Conservation (phyloP, 1,284 basidiomycete species). For the Trichosporon sp. region DNA sequence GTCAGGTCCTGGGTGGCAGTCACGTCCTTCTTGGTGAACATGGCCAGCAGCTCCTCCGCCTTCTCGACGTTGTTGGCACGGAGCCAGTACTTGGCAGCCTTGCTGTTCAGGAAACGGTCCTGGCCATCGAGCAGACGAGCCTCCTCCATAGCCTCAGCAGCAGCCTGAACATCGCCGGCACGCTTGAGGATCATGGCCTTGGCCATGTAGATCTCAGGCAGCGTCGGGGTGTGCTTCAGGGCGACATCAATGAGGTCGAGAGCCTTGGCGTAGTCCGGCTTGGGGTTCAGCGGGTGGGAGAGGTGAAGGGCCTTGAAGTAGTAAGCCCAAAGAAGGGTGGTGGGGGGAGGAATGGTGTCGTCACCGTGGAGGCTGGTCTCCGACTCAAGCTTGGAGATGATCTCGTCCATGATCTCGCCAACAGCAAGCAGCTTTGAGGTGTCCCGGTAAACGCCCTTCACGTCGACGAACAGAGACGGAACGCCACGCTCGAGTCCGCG, state of each 20-base stretch:
- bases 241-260: slow-evolving; percentile 69
- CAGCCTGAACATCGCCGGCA: slow-evolving; percentile 75
- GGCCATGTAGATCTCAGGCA: slow-evolving; percentile 87
- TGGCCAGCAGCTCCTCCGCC: slow-evolving; percentile 70
- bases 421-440: slow-evolving; percentile 68
- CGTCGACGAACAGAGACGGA: slow-evolving; percentile 89
- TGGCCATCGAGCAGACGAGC: slow-evolving; percentile 88
- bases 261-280: slow-evolving; percentile 60
- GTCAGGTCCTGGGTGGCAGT: slow-evolving; percentile 79
- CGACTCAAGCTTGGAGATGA: slow-evolving; percentile 56
- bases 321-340: slow-evolving; percentile 89
- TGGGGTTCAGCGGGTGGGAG: slow-evolving; percentile 64
- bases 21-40: slow-evolving; percentile 88
- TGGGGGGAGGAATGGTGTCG: slow-evolving; percentile 66
- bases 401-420: slow-evolving; percentile 69
- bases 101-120: slow-evolving; percentile 94
- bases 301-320: slow-evolving; percentile 95
- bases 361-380: slow-evolving; percentile 50
- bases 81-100: slow-evolving; percentile 87
- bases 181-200: slow-evolving; percentile 85
- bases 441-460: slow-evolving; percentile 80
- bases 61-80: slow-evolving; percentile 76
- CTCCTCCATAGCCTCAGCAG: slow-evolving; percentile 76
- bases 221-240: slow-evolving; percentile 82
- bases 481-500: slow-evolving; percentile 79